phyloP scores from a whole-genome alignment of 2,329 filamentous ascomycete genomes.

The Ophiostoma australiae region DNA sequence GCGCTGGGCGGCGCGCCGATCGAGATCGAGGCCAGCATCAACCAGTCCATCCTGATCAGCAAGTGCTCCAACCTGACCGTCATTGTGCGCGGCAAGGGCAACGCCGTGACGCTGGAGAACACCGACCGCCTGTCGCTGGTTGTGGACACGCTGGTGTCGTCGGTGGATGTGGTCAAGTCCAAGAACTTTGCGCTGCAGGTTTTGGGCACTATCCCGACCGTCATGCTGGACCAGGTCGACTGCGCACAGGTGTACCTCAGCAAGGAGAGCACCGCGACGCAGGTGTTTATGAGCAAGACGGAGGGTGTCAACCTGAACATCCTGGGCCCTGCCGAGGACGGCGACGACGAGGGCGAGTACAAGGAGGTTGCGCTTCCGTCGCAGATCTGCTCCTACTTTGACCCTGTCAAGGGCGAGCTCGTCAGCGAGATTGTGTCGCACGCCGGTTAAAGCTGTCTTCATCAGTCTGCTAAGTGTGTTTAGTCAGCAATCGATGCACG shows the following conservation, averaged over 20 bases:
- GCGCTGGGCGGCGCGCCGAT: conserved; percentile 46
- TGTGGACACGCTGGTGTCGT: conserved; percentile 82
- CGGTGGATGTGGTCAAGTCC: conserved; percentile 92
- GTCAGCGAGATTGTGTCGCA: conserved; percentile 95
- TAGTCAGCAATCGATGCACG: background rate
- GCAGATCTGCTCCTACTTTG: conserved; percentile 76
- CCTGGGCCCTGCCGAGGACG: conserved; percentile 58
- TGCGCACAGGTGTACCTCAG: conserved; percentile 82
- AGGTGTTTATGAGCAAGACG: conserved; percentile 87
- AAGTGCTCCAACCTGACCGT: conserved; percentile 88
- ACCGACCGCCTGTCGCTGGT: conserved; percentile 77
- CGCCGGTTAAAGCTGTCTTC: conserved; percentile 55
- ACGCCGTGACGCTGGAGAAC: conserved; percentile 95
- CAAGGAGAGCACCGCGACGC: conserved; percentile 69
- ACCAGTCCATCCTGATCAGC: conserved; percentile 86
- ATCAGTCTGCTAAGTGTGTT: background rate
- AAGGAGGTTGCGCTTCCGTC: conserved; percentile 82
- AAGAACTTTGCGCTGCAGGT: conserved; percentile 94
- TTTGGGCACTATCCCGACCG: conserved; percentile 75
- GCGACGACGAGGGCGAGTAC: conserved; percentile 70
- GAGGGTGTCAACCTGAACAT: conserved; percentile 83
- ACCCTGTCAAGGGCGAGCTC: conserved; percentile 65
- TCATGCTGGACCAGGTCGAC: conserved; percentile 90
- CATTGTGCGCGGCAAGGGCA: conserved; percentile 86
- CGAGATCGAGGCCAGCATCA: conserved; percentile 73